Conservation (phyloP, 345 rosid genomes). For the Erodium maritimum region DNA sequence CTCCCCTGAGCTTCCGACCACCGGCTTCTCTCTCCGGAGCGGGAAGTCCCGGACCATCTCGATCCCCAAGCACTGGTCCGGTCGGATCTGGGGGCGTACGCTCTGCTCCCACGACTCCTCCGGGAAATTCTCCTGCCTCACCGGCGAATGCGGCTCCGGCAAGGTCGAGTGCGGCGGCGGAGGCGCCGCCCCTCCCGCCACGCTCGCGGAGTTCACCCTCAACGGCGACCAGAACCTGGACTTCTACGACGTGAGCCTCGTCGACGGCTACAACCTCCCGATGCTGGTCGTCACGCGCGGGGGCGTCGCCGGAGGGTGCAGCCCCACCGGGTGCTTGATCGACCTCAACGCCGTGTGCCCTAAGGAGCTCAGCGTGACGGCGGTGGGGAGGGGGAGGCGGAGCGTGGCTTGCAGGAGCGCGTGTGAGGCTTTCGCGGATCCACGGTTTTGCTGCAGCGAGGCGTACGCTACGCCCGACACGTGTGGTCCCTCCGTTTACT, state of each 20-base stretch:
- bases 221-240: conserved; percentile 67
- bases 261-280: conserved; percentile 19
- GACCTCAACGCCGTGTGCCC: conserved; percentile 83
- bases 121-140: conserved; percentile 46
- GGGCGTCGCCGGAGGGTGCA: conserved; percentile 42
- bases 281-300: conserved; percentile 46
- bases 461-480: conserved; percentile 68
- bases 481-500: conserved; percentile 54
- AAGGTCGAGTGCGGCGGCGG: conserved; percentile 48
- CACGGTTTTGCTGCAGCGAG: conserved; percentile 62
- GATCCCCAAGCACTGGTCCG: conserved; percentile 67
- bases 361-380: conserved; percentile 32
- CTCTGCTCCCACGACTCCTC: conserved; percentile 34
- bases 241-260: conserved; percentile 49
- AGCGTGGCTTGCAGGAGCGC: conserved; percentile 76
- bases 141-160: conserved; percentile 80
- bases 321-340: conserved; percentile 76
- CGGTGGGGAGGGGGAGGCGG: conserved; percentile 14
- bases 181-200: conserved; percentile 77
- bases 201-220: conserved; percentile 82
- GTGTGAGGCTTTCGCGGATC: conserved; percentile 76
- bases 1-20: conserved; percentile 53
- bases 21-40: conserved; percentile 50
- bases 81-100: conserved; percentile 79
- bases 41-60: conserved; percentile 50